Percentiles rank a stretch among this genome's conserved stretches.
These are phyloP conservation scores for Tothia fuscella DNA, from an alignment of 2,329 filamentous ascomycete genomes.

Conservation along the genomic window DNA sequence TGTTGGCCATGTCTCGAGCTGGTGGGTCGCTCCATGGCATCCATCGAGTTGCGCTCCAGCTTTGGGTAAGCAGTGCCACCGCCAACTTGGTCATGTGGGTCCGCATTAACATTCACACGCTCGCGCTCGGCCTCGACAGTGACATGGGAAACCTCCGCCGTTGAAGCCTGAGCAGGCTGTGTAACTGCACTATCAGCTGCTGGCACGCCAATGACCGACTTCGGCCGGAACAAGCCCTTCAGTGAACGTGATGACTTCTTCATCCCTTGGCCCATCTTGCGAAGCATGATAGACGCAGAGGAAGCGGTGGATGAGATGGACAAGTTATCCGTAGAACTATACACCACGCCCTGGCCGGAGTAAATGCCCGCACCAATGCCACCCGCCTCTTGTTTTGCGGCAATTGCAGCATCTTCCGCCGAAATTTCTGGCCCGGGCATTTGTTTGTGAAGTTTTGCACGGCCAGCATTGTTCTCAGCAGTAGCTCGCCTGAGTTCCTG, in stretches of 20 bases:
- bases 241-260: constrained; percentile 86
- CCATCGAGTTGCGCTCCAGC: constrained; percentile 70
- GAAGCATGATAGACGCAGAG: constrained; percentile 83
- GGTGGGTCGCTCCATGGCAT: constrained; percentile 37
- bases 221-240: constrained; percentile 88
- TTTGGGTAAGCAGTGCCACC: constrained; percentile 75
- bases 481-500: constrained; percentile 74
- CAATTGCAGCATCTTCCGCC: constrained; percentile 83
- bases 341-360: constrained; percentile 69
- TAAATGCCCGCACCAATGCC: constrained; percentile 93
- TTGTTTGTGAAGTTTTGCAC: constrained; percentile 18
- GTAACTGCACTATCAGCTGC: constrained; percentile 43
- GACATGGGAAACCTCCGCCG: constrained; percentile 76
- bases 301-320: constrained; percentile 85
- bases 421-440: constrained; percentile 44
- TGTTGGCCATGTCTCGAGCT: constrained; percentile 15
- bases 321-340: constrained; percentile 90
- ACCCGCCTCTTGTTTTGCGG: constrained; percentile 79
- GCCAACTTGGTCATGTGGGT: constrained; percentile 53
- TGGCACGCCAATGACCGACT: constrained; percentile 73
- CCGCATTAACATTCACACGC: constrained; percentile 62
- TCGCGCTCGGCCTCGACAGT: constrained; percentile 90
- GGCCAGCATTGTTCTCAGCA: constrained; percentile 42
- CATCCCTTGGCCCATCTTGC: constrained; percentile 98
- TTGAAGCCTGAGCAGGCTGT: constrained; percentile 22